These are phyloP conservation scores for Boletus speciosus DNA, from an alignment of 768 basidiomycete species.

Conservation along the genomic window DNA sequence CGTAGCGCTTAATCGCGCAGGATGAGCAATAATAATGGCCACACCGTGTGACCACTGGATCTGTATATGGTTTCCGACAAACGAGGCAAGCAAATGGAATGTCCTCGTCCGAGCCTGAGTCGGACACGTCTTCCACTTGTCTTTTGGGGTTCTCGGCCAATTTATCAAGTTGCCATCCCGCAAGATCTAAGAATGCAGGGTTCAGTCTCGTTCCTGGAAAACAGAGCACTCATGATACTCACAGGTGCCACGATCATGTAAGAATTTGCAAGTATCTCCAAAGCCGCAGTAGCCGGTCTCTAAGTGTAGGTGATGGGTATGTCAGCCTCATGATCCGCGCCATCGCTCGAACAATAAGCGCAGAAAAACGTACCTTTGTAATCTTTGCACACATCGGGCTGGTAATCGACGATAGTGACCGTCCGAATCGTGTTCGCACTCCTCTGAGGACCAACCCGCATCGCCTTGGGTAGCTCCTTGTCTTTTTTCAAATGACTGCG, in stretches of 20 bases:
- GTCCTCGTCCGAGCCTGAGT: constrained; percentile 76
- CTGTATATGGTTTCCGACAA: constrained; percentile 91
- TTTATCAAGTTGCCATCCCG: constrained; percentile 98
- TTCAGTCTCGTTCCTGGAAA: constrained; percentile 8
- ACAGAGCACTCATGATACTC: constrained; percentile 32
- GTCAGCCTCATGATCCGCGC: constrained; percentile 18
- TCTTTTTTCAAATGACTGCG: constrained; percentile 75
- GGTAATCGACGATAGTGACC: constrained; percentile 95
- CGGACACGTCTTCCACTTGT: constrained; percentile 53
- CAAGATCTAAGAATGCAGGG: constrained; percentile 60
- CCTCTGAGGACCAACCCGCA: constrained; percentile 80
- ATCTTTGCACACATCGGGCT: constrained; percentile 99
- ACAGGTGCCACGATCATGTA: constrained; percentile 97
- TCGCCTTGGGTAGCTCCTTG: constrained; percentile 82
- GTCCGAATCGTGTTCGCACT: constrained; percentile 81
- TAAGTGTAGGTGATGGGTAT: constrained; percentile 28
- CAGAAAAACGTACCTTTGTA: constrained; percentile 78
- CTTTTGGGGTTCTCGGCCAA: constrained; percentile 74
- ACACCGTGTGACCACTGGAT: constrained; percentile 94
- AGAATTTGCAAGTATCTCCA: constrained; percentile 98
- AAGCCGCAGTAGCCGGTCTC: constrained; percentile 99
- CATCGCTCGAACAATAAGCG: not conserved
- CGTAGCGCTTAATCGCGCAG: constrained; percentile 93
- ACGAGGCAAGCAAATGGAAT: constrained; percentile 98
- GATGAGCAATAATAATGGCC: constrained; percentile 95